These are phyloP conservation scores for Alternaria arbusti DNA, from an alignment of 2,329 filamentous ascomycete species.

Conservation along the genomic window DNA sequence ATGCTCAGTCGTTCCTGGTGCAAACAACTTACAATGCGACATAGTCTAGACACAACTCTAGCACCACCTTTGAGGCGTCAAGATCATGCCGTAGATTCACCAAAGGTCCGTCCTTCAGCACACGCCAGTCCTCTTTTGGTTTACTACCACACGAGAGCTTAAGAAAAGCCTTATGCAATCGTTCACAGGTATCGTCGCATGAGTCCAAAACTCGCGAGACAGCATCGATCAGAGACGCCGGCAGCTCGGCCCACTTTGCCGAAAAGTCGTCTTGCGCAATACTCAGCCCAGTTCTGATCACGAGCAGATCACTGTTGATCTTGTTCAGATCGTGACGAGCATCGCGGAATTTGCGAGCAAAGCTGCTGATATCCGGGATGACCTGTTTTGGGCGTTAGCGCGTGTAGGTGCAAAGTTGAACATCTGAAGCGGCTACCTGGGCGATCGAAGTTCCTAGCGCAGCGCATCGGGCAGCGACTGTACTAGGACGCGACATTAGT, in stretches of 20 bases:
- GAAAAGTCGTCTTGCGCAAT: conserved; percentile 44
- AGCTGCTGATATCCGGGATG: conserved; percentile 36
- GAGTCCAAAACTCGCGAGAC: conserved; percentile 38
- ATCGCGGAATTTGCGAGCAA: conserved; percentile 41
- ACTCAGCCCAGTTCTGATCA: conserved; percentile 40
- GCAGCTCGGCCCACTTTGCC: conserved; percentile 20
- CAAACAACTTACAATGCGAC: conserved; percentile 32
- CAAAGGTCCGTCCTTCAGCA: conserved; percentile 23
- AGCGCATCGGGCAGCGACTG: conserved; percentile 42
- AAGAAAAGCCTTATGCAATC: conserved; percentile 37
- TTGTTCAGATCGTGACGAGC: conserved; percentile 41
- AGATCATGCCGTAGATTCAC: conserved; percentile 31
- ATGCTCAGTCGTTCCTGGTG: background rate
- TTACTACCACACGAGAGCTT: conserved; percentile 33
- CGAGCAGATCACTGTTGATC: conserved; percentile 40
- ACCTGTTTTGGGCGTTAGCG: conserved; percentile 29
- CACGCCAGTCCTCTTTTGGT: conserved; percentile 31
- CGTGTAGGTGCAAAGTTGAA: conserved; percentile 4
- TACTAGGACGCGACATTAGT: conserved; percentile 37
- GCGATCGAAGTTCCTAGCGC: conserved; percentile 39
- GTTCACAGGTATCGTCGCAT: conserved; percentile 34
- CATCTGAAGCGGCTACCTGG: conserved; percentile 27
- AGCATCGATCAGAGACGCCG: conserved; percentile 32
- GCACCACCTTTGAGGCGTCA: conserved; percentile 31
- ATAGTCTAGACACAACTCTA: conserved; percentile 41